These are phyloP conservation scores for Lizonia empirigonia DNA, from an alignment of 2,329 filamentous ascomycete genomes.

Conservation along the genomic window DNA sequence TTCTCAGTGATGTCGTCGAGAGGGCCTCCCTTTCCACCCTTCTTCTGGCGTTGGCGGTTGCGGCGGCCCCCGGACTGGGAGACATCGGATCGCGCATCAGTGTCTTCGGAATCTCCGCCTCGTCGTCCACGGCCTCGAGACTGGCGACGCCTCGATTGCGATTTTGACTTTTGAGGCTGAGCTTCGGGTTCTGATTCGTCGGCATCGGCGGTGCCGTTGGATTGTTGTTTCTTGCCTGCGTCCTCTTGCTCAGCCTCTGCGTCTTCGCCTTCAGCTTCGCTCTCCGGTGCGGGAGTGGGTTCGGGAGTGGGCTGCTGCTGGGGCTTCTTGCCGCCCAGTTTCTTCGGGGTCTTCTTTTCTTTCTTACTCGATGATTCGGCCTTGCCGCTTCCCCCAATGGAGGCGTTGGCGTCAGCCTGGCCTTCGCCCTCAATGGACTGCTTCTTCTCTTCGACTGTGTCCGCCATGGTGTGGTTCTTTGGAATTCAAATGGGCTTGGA, in stretches of 20 bases:
- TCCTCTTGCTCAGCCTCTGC: conserved; percentile 51
- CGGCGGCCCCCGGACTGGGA: conserved; percentile 61
- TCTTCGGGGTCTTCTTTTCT: conserved; percentile 57
- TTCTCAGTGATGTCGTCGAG: conserved; percentile 63
- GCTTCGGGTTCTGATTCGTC: conserved; percentile 55
- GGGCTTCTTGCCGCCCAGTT: conserved; percentile 54
- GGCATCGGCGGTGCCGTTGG: conserved; percentile 46
- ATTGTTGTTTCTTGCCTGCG: conserved; percentile 45
- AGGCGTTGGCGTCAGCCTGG: conserved; percentile 46
- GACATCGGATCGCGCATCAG: conserved; percentile 59
- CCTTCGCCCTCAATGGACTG: conserved; percentile 46
- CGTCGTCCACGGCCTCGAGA: conserved; percentile 57
- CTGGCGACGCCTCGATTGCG: conserved; percentile 55
- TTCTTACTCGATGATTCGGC: conserved; percentile 52
- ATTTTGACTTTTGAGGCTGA: conserved; percentile 44
- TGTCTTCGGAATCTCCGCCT: conserved; percentile 59
- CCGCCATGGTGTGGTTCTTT: conserved; percentile 42
- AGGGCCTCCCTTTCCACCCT: conserved; percentile 55
- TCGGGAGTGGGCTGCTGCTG: conserved; percentile 54
- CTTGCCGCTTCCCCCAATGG: conserved; percentile 44
- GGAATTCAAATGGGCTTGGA: conserved; percentile 4
- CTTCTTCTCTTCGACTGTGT: conserved; percentile 48
- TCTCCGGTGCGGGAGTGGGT: conserved; percentile 54
- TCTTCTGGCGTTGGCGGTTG: conserved; percentile 59
- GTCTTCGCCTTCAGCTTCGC: conserved; percentile 47